Evolutionary conservation across 2,329 filamentous ascomycete species (phyloP), one percentile per base, ranked within the genome.

Genomic region (Colletotrichum limetticola): DNA sequence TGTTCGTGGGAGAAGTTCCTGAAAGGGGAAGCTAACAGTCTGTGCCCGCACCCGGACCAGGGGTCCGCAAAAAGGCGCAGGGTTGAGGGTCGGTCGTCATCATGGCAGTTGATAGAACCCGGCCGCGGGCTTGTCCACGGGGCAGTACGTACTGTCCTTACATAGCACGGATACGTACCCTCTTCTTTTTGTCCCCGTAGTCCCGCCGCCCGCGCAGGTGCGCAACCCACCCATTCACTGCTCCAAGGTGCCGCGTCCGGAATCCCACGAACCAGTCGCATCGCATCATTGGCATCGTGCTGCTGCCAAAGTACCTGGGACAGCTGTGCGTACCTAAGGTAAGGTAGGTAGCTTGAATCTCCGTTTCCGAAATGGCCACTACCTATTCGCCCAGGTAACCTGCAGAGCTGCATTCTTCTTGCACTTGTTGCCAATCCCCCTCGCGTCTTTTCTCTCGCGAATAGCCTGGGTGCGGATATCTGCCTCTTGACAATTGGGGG

Each of bases 11-110:
- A 72, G 60, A 32, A 57, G 66, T 73, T 74, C 66, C 66, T 72
- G 53, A 75, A 75, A 71, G 59, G 74, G 71, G 74, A 74, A 74
- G 71, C 63, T 71, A 74, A 55, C 62, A 64, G 71, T 68, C 66
- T 75, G 74, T 75, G 74, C 74, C 71, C 63, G 72, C 66, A 67
- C 60, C 30, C 52, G 53, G 69, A 26, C 62, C 71, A 74, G 71
- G 73, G 73, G 66, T 68, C 71, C 46, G 67, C 55, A 71, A 65
- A 65, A 65, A 66, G 22, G n/a, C 58, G 66, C 62, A 71, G 70
- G 71, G 66, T 56, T 60, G 30, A 57, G 60, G 66, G 60, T 42
- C 66, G 60, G 70, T 70, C 66, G 60, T 74, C 68, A 63, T 74
- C 57, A 72, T 74, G 71, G 67, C 71, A 74, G 71, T 72, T 74